Base-by-base conservation (phyloP, 352 stramenopile species). In the Globisporangium nagaii region DNA sequence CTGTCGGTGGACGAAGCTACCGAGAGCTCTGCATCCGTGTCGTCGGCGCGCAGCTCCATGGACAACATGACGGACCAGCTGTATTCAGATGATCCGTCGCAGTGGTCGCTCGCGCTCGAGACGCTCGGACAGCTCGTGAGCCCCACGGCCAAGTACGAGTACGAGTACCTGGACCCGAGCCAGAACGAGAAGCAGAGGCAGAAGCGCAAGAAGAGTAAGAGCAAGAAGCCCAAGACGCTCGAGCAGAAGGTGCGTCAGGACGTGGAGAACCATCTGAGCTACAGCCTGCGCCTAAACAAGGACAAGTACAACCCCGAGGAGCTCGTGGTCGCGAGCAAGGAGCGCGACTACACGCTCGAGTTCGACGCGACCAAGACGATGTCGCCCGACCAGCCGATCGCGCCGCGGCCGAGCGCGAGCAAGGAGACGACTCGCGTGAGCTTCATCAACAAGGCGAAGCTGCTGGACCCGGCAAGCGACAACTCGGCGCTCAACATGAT, bases 271-370 rank as follows among this genome's bases (percentile, higher is more conserved):
- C 60, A 71, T 44, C n/a, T 68, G 28, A 51, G 20, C 30, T 22
- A 64, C 43, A 68, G 40, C 17, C 55, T 71, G 22, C 63, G 63
- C 8, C n/a, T 46, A 20, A 41, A 35, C 49, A 63, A 63, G 35
- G 37, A 59, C 53, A 49, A 61, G 37, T 65, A 64, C 54, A 22
- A 54, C 2, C 32, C 47, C 31, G 24, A 47, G 24, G 41, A 47
- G 17, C 31, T 47, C 0, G 12, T 13, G 31, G 20, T 54, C 4
- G 31, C 35, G 20, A 15, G 41, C 13, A 39, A 43, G 25, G 31
- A n/a, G n/a, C 71, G 69, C 53, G 71, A 86, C 66, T 84, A 86
- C 54, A 52, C 52, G 39, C 79, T 63, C 49, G 41, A 68, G 49
- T 84, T 74, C 42, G 68, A 78, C 28, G 46, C 35, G 1, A 68